A percentile compares a stretch with the other conserved stretches of the same genome.
Conservation (phyloP, 176 grass and related monocot genomes). For the Lolium multiflorum region DNA sequence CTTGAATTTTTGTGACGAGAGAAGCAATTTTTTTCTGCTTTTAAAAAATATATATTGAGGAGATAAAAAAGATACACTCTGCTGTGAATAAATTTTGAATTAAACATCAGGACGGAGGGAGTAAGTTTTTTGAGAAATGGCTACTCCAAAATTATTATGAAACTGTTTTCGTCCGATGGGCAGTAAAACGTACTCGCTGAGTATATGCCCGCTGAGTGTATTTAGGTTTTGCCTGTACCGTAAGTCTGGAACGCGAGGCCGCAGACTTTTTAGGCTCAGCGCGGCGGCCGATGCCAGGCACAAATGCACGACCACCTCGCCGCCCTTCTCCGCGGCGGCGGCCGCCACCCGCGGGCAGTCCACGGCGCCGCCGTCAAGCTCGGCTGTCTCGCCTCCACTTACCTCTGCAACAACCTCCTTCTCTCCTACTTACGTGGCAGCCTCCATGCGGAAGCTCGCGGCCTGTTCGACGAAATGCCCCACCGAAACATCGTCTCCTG, state of each 20-base stretch:
- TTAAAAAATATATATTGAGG: too few species aligned
- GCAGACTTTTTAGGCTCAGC: neutral
- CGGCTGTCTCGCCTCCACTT: conserved; percentile 52
- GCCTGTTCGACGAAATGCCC: conserved; percentile 69
- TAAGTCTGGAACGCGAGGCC: neutral
- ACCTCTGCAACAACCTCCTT: conserved; percentile 63
- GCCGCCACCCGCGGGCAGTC: conserved; percentile 39
- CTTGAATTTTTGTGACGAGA: too few species aligned
- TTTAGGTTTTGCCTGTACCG: neutral
- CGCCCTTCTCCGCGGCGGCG: conserved; percentile 38
- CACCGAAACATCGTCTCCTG: conserved; percentile 59
- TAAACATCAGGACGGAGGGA: too few species aligned
- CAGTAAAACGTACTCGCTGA: too few species aligned
- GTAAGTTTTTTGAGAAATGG: too few species aligned
- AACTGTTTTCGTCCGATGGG: too few species aligned
- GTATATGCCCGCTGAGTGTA: too few species aligned
- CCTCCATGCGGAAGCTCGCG: conserved; percentile 39
- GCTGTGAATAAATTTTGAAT: too few species aligned
- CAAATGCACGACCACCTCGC: conserved; percentile 52
- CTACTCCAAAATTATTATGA: too few species aligned
- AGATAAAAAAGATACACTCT: too few species aligned
- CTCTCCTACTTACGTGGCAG: neutral
- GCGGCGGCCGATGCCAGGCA: conserved; percentile 41
- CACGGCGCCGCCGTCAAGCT: conserved; percentile 52
- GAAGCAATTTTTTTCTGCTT: too few species aligned